A percentile compares a stretch with the other conserved stretches of the same genome.
Conservation (phyloP, 192 early-diverging fungal species). For the Chytriomyces hyalinus region DNA sequence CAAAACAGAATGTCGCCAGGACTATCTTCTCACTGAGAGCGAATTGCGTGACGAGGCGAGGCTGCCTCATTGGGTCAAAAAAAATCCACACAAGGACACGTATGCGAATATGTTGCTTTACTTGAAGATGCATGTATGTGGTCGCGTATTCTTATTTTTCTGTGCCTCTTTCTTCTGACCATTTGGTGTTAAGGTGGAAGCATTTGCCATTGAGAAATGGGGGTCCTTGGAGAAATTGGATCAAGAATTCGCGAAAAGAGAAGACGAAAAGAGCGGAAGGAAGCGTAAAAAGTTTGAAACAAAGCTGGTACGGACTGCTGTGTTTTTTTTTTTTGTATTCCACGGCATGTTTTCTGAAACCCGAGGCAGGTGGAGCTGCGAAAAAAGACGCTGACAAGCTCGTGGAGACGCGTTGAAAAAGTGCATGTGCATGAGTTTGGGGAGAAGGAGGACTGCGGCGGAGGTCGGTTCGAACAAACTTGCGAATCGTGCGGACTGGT, state of each 20-base stretch:
- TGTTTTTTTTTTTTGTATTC: background rate
- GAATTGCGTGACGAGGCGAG: constrained; percentile 81
- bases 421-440: constrained; percentile 81
- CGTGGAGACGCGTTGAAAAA: constrained; percentile 70
- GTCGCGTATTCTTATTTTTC: background rate
- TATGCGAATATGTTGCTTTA: constrained; percentile 98
- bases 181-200: constrained; percentile 67
- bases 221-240: constrained; percentile 84
- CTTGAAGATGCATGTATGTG: constrained; percentile 73
- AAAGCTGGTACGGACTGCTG: constrained; percentile 63
- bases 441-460: constrained; percentile 38
- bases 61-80: constrained; percentile 83
- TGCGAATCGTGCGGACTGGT: constrained; percentile 22
- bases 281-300: constrained; percentile 86
- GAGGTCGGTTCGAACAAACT: constrained; percentile 27
- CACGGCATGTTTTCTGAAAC: background rate
- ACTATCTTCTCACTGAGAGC: constrained; percentile 95
- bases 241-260: constrained; percentile 81
- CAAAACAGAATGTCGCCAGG: constrained; percentile 88
- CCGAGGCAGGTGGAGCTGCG: constrained; percentile 65
- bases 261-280: constrained; percentile 74
- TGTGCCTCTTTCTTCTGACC: background rate
- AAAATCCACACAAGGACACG: constrained; percentile 93
- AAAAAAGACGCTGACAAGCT: constrained; percentile 77
- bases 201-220: constrained; percentile 95